These are phyloP conservation scores for Nasturtium officinale DNA, from an alignment of 345 rosid species.

Conservation along the genomic window DNA sequence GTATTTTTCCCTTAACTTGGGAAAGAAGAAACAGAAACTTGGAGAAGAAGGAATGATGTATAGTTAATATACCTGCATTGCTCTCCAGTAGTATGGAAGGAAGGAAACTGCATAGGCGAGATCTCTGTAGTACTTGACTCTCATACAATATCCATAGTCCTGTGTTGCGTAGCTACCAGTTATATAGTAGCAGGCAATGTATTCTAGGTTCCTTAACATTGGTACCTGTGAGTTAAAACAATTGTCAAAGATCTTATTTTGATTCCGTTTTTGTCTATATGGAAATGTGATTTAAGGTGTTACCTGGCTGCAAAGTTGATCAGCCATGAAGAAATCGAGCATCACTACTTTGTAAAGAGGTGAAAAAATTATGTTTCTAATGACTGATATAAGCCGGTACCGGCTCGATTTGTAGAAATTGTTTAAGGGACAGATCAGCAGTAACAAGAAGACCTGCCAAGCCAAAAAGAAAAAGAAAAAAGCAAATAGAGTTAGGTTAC, in stretches of 20 bases:
- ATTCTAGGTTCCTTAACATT: conserved; percentile 79
- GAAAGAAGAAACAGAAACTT: not conserved
- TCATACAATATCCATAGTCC: conserved; percentile 87
- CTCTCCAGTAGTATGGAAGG: conserved; percentile 98
- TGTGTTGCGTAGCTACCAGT: conserved; percentile 93
- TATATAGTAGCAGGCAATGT: conserved; percentile 85
- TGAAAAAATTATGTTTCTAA: conserved; percentile 76
- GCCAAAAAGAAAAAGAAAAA: not conserved
- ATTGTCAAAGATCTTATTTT: conserved; percentile 10
- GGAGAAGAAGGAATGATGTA: not conserved
- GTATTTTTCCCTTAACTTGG: conserved; percentile 8
- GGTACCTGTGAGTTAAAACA: conserved; percentile 57
- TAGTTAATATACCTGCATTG: conserved; percentile 77
- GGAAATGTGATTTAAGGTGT: not conserved
- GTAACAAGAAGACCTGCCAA: conserved; percentile 56
- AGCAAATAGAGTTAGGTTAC: conserved; percentile 3
- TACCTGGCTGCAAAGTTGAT: conserved; percentile 98
- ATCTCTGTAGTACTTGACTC: conserved; percentile 72
- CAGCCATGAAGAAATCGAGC: conserved; percentile 99
- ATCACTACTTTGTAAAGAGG: conserved; percentile 97
- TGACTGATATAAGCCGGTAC: conserved; percentile 61
- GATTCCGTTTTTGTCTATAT: not conserved
- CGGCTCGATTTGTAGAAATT: conserved; percentile 80
- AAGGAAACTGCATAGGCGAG: conserved; percentile 95
- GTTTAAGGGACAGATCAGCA: conserved; percentile 80